Conservation (phyloP, 352 stramenopile species). For the Globisporangium ultimum region DNA sequence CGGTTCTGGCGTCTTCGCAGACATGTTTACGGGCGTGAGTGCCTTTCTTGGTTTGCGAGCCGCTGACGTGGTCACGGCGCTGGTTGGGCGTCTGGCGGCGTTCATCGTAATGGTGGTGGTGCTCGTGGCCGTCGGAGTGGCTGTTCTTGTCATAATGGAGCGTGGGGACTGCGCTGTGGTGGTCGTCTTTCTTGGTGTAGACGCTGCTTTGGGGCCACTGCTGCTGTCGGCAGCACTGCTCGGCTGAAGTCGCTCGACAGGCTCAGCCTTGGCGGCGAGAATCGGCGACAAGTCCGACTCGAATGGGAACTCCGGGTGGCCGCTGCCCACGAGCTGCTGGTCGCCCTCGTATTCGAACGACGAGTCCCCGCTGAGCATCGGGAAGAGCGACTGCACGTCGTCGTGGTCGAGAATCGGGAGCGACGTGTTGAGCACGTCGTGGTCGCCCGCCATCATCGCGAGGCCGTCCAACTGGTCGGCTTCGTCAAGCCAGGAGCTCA, state of each 20-base stretch:
- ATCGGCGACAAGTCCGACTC: conserved; percentile 57
- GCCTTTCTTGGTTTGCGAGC: conserved; percentile 4
- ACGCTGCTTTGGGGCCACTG: neutral
- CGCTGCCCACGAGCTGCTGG: conserved; percentile 21
- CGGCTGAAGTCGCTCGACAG: conserved; percentile 1
- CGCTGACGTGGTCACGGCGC: neutral
- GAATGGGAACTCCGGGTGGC: conserved; percentile 29
- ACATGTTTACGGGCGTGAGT: conserved; percentile 14
- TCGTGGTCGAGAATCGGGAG: conserved; percentile 25
- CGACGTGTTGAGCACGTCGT: conserved; percentile 29
- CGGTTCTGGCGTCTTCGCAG: conserved; percentile 11
- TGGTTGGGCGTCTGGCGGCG: neutral
- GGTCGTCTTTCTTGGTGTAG: neutral
- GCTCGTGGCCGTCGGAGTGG: neutral
- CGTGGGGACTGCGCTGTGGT: conserved; percentile 2
- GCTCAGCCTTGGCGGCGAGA: conserved; percentile 27
- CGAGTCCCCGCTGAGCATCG: conserved; percentile 23
- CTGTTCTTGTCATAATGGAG: conserved; percentile 1
- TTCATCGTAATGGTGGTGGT: neutral
- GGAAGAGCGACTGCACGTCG: conserved; percentile 20
- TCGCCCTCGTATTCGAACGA: conserved; percentile 36
- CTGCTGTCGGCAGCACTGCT: conserved; percentile 7
- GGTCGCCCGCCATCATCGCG: conserved; percentile 18
- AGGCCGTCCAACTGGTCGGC: conserved; percentile 33
- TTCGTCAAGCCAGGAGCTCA: conserved; percentile 45